These are phyloP conservation scores for Penicillium sp. DNA, from an alignment of 2,329 filamentous ascomycete genomes.

Conservation along the genomic window DNA sequence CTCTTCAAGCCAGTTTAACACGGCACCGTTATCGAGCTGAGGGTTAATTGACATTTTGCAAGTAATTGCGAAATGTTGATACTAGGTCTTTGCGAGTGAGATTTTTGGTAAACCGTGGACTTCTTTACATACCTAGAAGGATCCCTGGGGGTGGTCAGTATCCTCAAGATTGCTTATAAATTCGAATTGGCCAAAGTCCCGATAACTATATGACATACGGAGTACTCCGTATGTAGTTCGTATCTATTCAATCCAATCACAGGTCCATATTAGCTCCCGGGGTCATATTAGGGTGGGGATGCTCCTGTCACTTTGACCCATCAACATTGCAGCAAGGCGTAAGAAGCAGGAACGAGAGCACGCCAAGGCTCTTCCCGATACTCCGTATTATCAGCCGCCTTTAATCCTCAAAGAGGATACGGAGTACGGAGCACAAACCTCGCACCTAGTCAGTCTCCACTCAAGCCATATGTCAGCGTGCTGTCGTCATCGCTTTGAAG, in stretches of 20 bases:
- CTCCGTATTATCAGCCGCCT: neutral
- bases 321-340: neutral
- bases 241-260: neutral
- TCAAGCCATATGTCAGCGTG: too few species aligned
- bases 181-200: neutral
- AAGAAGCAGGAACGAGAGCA: neutral
- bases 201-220: neutral
- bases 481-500: neutral
- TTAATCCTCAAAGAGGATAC: too few species aligned
- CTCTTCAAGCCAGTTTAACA: conserved; percentile 1
- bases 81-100: too few species aligned
- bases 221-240: neutral
- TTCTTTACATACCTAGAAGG: neutral
- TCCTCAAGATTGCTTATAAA: neutral
- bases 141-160: neutral
- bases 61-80: too few species aligned
- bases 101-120: neutral
- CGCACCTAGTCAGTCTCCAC: neutral
- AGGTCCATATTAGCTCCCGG: neutral
- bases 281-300: too few species aligned
- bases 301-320: neutral
- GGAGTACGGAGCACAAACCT: neutral
- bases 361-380: neutral
- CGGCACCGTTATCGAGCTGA: neutral
- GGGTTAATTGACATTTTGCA: neutral